These are phyloP conservation scores for Coniochaeta sp. DNA, from an alignment of 2,329 filamentous ascomycete species.

Conservation along the genomic window DNA sequence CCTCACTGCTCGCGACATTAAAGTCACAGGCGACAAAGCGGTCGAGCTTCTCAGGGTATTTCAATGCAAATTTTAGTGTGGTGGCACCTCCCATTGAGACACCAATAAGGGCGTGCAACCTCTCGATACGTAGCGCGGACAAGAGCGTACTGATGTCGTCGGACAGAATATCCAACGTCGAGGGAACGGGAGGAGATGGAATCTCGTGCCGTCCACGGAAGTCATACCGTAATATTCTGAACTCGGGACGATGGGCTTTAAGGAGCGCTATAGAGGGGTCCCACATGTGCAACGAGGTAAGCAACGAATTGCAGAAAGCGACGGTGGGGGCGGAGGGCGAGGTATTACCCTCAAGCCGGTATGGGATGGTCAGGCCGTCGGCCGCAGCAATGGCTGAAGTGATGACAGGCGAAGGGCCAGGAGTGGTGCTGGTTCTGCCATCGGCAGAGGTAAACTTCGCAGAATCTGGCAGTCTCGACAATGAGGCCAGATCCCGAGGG, in stretches of 20 bases:
- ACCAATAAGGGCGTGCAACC: conserved; percentile 61
- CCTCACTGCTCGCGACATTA: conserved; percentile 61
- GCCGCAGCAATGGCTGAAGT: conserved; percentile 59
- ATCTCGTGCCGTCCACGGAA: conserved; percentile 57
- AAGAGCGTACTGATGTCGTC: conserved; percentile 61
- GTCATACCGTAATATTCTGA: conserved; percentile 71
- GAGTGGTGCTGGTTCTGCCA: conserved; percentile 45
- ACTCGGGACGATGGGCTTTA: conserved; percentile 48
- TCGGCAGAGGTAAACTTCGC: conserved; percentile 47
- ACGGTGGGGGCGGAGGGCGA: conserved; percentile 62
- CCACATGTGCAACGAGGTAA: conserved; percentile 77
- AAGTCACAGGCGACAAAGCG: conserved; percentile 72
- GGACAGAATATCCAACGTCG: conserved; percentile 58
- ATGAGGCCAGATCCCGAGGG: conserved; percentile 56
- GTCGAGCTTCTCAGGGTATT: conserved; percentile 49
- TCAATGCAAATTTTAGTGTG: conserved; percentile 63
- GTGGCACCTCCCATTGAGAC: conserved; percentile 80
- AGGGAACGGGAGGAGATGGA: conserved; percentile 38
- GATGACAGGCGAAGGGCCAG: conserved; percentile 45
- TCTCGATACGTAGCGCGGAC: conserved; percentile 58
- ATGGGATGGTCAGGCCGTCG: conserved; percentile 64
- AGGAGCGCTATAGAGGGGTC: conserved; percentile 62
- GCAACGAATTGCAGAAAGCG: conserved; percentile 72
- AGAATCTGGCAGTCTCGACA: conserved; percentile 40
- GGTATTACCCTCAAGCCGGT: conserved; percentile 65